Conservation (phyloP, 768 basidiomycete genomes). For the Zangia roseola region DNA sequence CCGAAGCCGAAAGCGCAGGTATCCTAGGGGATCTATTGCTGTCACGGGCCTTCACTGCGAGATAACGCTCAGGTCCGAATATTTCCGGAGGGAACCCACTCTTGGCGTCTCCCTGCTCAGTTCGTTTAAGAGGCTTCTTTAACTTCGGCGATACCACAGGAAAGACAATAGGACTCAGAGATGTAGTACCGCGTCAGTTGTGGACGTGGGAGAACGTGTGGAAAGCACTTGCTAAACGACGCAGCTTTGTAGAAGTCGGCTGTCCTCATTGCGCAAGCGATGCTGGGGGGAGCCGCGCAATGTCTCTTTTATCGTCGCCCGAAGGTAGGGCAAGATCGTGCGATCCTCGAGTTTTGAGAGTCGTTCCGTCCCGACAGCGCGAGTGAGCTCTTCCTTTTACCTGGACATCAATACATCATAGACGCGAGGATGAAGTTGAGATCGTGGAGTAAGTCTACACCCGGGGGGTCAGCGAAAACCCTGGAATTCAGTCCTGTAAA, state of each 20-base stretch:
- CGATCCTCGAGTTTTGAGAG: constrained; percentile 37
- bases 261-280: constrained; percentile 6
- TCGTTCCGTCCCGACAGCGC: constrained; percentile 44
- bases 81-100: too few relatives aligned
- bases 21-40: constrained; percentile 11
- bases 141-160: constrained; percentile 13
- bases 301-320: constrained; percentile 39
- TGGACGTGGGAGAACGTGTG: neutral
- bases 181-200: constrained; percentile 6
- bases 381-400: constrained; percentile 52
- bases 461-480: too few relatives aligned
- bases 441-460: constrained; percentile 16
- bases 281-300: constrained; percentile 11
- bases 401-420: constrained; percentile 40
- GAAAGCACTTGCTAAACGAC: neutral
- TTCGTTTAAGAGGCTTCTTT: too few relatives aligned
- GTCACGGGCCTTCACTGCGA: constrained; percentile 2
- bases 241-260: constrained; percentile 8
- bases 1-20: constrained; percentile 15
- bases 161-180: neutral
- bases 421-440: constrained; percentile 19
- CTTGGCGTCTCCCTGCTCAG: constrained; percentile 13
- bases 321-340: constrained; percentile 49
- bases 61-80: too few relatives aligned
- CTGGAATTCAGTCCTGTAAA: too few relatives aligned